phyloP scores from a whole-genome alignment of 208 protist genomes.

The Trypanosoma cruzi region DNA sequence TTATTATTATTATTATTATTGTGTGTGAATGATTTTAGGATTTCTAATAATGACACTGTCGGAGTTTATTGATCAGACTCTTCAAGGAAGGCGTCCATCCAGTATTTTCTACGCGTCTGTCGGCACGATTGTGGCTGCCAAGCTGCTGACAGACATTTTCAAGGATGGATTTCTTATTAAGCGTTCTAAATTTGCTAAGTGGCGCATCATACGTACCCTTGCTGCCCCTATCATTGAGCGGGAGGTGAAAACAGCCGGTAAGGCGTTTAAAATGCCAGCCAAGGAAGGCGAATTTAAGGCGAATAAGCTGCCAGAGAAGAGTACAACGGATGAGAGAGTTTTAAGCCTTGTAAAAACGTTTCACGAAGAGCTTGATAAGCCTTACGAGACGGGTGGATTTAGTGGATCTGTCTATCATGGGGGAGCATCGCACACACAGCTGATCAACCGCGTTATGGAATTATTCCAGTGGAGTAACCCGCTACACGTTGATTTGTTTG shows the following conservation, averaged over 20 bases:
- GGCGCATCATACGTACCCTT: constrained; percentile 55
- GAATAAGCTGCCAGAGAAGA: constrained; percentile 53
- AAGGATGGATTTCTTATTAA: constrained; percentile 53
- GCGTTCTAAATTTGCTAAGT: constrained; percentile 54
- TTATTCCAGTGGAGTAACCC: constrained; percentile 96
- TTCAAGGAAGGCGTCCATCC: constrained; percentile 53
- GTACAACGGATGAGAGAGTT: constrained; percentile 54
- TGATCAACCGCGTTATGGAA: constrained; percentile 91
- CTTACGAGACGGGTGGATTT: constrained; percentile 73
- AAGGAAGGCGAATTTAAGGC: constrained; percentile 76
- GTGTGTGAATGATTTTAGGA: constrained; percentile 3
- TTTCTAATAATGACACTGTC: constrained; percentile 39
- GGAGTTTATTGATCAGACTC: constrained; percentile 54
- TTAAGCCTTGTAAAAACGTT: constrained; percentile 44
- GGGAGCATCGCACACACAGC: constrained; percentile 67
- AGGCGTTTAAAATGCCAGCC: constrained; percentile 65
- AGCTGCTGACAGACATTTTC: constrained; percentile 43
- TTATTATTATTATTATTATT: constrained; percentile 17
- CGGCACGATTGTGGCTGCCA: constrained; percentile 30
- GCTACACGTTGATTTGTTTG: constrained; percentile 96
- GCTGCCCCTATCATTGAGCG: constrained; percentile 58
- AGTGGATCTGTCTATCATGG: constrained; percentile 95
- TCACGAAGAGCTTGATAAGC: constrained; percentile 72
- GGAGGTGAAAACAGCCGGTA: constrained; percentile 41
- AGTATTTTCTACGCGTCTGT: constrained; percentile 66